These are phyloP conservation scores for Colletotrichum abscissum DNA, from an alignment of 2,329 filamentous ascomycete genomes.

Conservation along the genomic window DNA sequence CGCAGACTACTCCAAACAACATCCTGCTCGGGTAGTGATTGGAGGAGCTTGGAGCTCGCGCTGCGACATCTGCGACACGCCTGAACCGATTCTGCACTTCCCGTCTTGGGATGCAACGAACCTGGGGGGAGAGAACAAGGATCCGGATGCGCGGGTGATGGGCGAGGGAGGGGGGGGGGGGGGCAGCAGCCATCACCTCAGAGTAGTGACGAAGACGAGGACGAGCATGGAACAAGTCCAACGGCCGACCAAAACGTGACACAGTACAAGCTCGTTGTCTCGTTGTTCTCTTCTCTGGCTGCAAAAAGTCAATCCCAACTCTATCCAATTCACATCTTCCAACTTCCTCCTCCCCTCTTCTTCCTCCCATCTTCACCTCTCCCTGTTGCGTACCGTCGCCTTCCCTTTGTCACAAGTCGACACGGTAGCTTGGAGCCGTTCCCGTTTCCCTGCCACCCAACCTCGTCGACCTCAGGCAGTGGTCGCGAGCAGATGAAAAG, in stretches of 20 bases:
- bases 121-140: conserved; percentile 21
- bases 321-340: not conserved
- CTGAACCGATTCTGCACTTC: conserved; percentile 32
- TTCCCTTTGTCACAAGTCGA: not conserved
- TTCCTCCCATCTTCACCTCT: not conserved
- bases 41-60: conserved; percentile 31
- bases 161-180: not conserved
- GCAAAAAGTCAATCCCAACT: conserved; percentile 34
- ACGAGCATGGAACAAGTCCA: not conserved
- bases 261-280: conserved; percentile 12
- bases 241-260: conserved; percentile 15
- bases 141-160: conserved; percentile 25
- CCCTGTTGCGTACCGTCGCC: not conserved
- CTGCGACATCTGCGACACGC: conserved; percentile 34
- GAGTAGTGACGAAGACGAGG: conserved; percentile 10
- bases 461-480: conserved; percentile 17
- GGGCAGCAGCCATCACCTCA: not conserved
- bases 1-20: conserved; percentile 2
- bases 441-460: not conserved
- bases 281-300: conserved; percentile 11
- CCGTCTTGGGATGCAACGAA: conserved; percentile 16
- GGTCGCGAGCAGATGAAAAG: conserved; percentile 23
- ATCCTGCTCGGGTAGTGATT: conserved; percentile 12
- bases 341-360: not conserved
- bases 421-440: not conserved